Conservation (phyloP, 2,329 filamentous ascomycete genomes). For the Penicillium vulpinum region DNA sequence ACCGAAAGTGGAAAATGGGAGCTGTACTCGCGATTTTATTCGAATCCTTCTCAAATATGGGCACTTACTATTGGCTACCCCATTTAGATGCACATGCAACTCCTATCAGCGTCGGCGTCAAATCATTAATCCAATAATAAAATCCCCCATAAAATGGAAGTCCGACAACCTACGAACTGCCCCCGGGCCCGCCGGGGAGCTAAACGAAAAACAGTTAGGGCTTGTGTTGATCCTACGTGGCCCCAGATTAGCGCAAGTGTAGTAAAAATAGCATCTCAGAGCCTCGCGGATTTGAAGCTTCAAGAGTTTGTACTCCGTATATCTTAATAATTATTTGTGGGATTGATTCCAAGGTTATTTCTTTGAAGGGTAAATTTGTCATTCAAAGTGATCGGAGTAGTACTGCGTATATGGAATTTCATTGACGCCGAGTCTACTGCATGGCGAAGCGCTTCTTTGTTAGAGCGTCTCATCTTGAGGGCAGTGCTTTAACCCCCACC, state of each 20-base stretch:
- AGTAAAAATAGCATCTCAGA: constrained; percentile 6
- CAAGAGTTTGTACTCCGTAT: background rate
- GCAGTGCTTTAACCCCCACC: constrained; percentile 7
- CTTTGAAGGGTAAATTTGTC: background rate
- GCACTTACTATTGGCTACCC: background rate
- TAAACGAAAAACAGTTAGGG: constrained; percentile 4
- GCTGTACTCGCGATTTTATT: background rate
- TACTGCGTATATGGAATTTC: background rate
- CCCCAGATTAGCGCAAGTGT: constrained; percentile 2
- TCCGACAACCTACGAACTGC: background rate
- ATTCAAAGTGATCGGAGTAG: background rate
- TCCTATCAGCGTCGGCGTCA: background rate
- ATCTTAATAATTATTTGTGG: background rate
- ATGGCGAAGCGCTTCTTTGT: constrained; percentile 5
- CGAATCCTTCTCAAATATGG: background rate
- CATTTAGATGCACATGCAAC: background rate
- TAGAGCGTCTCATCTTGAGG: background rate
- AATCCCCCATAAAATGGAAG: background rate
- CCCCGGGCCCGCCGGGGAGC: background rate
- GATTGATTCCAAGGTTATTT: background rate
- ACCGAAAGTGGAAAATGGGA: background rate
- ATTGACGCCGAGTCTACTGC: constrained; percentile 3
- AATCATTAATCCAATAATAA: background rate
- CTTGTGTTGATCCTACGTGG: constrained; percentile 7
- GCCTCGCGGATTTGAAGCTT: background rate